A percentile compares a stretch with the other conserved stretches of the same genome.
These are phyloP conservation scores for Chaetomium strumarium DNA, from an alignment of 2,329 filamentous ascomycete species.

Conservation along the genomic window DNA sequence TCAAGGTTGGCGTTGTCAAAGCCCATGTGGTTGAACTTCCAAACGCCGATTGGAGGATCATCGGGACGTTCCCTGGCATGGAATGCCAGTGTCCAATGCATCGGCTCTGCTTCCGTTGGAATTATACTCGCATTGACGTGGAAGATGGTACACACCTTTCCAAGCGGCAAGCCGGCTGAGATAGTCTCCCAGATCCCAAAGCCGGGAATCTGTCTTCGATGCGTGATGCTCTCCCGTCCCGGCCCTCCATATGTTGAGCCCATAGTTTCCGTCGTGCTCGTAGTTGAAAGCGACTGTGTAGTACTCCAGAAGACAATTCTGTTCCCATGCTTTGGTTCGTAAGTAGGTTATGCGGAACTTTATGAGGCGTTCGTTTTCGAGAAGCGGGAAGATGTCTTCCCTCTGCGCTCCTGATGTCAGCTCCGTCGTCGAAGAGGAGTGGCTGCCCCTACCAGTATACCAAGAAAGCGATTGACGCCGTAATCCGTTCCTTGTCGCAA, in stretches of 20 bases:
- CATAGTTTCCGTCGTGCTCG: constrained; percentile 8
- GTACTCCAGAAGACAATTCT: constrained; percentile 16
- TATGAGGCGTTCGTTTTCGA: constrained; percentile 18
- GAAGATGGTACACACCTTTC: constrained; percentile 4
- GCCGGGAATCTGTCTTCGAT: constrained; percentile 2
- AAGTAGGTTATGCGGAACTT: constrained; percentile 20
- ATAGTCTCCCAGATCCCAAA: constrained; percentile 21
- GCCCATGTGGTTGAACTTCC: constrained; percentile 16
- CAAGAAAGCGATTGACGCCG: constrained; percentile 13
- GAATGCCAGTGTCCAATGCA: constrained; percentile 19
- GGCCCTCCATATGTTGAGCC: constrained; percentile 21
- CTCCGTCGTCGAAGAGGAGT: neutral
- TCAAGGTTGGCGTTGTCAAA: constrained; percentile 19
- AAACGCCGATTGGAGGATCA: constrained; percentile 15
- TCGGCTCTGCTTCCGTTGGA: constrained; percentile 9
- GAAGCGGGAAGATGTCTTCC: constrained; percentile 18
- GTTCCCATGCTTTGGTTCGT: neutral
- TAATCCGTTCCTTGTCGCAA: constrained; percentile 9
- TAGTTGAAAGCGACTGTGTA: constrained; percentile 20
- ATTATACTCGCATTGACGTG: neutral
- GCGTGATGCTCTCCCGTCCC: constrained; percentile 10
- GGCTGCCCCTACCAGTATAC: constrained; percentile 12
- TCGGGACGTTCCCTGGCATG: constrained; percentile 14
- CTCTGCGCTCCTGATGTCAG: constrained; percentile 6
- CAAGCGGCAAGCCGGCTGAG: constrained; percentile 15